phyloP scores from a whole-genome alignment of 805 yeast species.

The Wickerhamiella spandovensis region DNA sequence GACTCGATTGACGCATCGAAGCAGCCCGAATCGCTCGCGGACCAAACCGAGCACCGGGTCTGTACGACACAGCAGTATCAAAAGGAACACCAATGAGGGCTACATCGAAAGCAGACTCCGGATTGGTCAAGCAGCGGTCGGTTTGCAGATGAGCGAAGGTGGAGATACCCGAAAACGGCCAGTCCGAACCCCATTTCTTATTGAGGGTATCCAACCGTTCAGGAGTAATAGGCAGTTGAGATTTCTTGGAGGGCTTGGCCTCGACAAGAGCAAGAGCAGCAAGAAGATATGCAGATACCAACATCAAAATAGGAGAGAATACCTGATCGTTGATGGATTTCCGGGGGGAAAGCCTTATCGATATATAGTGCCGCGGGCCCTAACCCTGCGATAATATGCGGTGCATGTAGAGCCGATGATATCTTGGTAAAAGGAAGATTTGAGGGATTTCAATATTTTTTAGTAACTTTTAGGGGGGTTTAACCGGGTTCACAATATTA shows the following conservation, averaged over 20 bases:
- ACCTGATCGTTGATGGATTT: no score
- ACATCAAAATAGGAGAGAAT: no score
- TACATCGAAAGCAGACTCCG: slow-evolving; percentile 41
- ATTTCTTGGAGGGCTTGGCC: neutral
- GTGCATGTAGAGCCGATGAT: neutral
- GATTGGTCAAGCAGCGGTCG: slow-evolving; percentile 41
- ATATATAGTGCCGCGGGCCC: neutral
- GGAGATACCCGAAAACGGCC: slow-evolving; percentile 39
- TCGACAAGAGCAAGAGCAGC: neutral
- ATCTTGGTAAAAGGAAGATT: neutral
- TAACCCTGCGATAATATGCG: neutral
- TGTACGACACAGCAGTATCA: slow-evolving; percentile 66
- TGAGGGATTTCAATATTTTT: neutral
- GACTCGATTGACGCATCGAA: slow-evolving; percentile 42
- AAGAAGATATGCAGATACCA: neutral
- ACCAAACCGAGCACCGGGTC: slow-evolving; percentile 78
- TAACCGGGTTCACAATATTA: no score
- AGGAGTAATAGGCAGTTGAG: neutral
- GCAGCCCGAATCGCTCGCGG: slow-evolving; percentile 33
- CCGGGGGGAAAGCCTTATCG: neutral
- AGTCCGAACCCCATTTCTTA: slow-evolving; percentile 56
- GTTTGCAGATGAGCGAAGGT: slow-evolving; percentile 63
- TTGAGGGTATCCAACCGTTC: slow-evolving; percentile 24
- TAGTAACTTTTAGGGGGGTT: neutral
- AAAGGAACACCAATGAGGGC: slow-evolving; percentile 72